Percentiles rank a stretch among this genome's conserved stretches.
Evolutionary conservation across 208 protist species (phyloP).

Genomic region (Lotmaria passim): DNA sequence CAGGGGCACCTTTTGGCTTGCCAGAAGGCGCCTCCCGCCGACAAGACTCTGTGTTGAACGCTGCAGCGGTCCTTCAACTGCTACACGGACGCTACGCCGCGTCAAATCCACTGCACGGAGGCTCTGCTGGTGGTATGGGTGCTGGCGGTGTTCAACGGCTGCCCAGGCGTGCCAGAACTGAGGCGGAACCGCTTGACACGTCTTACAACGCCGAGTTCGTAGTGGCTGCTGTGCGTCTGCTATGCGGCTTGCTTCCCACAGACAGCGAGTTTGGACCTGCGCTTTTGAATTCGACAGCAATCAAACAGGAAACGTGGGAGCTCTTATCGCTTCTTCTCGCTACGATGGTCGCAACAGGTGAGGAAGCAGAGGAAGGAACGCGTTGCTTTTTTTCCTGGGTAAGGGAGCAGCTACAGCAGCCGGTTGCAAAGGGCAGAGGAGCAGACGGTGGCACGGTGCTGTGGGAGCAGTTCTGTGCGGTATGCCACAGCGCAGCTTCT

Average conservation of each 20-base stretch:
- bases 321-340: slow-evolving; percentile 20
- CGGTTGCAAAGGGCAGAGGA: neutral
- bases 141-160: too few relatives aligned
- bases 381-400: neutral
- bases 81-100: neutral
- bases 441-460: neutral
- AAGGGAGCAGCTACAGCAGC: neutral
- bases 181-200: too few relatives aligned
- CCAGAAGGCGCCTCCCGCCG: too few relatives aligned
- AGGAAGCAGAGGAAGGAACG: neutral
- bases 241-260: neutral
- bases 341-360: neutral
- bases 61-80: slow-evolving; percentile 14
- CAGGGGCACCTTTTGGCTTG: neutral
- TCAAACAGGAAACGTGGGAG: slow-evolving; percentile 6
- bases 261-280: neutral
- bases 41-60: too few relatives aligned
- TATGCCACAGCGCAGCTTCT: neutral
- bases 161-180: too few relatives aligned
- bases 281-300: neutral
- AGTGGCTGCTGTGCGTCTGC: neutral
- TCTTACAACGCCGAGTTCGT: neutral
- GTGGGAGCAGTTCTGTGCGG: neutral
- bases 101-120: too few relatives aligned
- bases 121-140: too few relatives aligned